phyloP scores from a whole-genome alignment of 345 rosid genomes.

The Nephelium lappaceum region DNA sequence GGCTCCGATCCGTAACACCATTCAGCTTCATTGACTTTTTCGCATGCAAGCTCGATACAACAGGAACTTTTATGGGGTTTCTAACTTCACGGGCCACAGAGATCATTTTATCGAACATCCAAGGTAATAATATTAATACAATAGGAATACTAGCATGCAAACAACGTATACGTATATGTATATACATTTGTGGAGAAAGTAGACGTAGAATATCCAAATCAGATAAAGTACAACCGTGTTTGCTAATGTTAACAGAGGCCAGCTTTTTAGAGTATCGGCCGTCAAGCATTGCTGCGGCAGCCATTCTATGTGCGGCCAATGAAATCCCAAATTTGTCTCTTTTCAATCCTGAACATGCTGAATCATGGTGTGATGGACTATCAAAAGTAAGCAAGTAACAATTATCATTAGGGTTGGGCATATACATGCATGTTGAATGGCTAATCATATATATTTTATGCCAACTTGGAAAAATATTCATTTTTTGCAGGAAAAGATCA shows the following conservation, averaged over 20 bases:
- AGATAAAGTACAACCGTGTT: neutral
- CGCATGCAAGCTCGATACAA: constrained; percentile 82
- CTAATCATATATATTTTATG: neutral
- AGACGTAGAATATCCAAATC: neutral
- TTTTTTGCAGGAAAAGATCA: constrained; percentile 76
- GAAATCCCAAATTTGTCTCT: constrained; percentile 80
- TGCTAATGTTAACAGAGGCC: constrained; percentile 58
- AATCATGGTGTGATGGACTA: constrained; percentile 96
- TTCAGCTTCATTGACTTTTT: constrained; percentile 82
- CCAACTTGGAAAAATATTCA: constrained; percentile 12
- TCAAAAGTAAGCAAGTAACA: constrained; percentile 61
- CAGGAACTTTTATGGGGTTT: constrained; percentile 60
- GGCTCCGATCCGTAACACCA: constrained; percentile 91
- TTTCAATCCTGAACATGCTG: constrained; percentile 66
- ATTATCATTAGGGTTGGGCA: constrained; percentile 9
- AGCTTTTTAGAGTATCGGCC: constrained; percentile 88
- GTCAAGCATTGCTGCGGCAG: constrained; percentile 93
- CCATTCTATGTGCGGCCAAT: constrained; percentile 79
- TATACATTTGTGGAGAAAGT: neutral
- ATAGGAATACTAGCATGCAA: neutral
- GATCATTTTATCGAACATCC: constrained; percentile 76
- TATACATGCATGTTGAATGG: neutral
- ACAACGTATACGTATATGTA: neutral
- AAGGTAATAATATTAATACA: constrained; percentile 43
- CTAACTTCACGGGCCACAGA: constrained; percentile 69